These are phyloP conservation scores for Juglanconis juglandina DNA, from an alignment of 2,329 filamentous ascomycete genomes.

Conservation along the genomic window DNA sequence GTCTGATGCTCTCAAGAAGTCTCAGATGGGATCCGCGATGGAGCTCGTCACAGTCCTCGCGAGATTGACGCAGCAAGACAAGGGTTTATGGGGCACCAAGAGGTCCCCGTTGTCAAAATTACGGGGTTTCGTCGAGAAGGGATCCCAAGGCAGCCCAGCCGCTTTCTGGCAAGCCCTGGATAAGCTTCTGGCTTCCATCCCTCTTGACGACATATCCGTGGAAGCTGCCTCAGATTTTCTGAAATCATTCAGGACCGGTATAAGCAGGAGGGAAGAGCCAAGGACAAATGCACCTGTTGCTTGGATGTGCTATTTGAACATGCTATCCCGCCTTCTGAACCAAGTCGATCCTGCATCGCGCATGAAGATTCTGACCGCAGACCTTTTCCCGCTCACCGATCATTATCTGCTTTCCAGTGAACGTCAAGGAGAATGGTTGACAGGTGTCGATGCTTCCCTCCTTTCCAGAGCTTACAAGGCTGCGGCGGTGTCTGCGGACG, in stretches of 20 bases:
- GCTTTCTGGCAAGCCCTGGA: constrained; percentile 71
- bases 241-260: constrained; percentile 65
- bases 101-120: constrained; percentile 56
- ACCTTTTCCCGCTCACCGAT: constrained; percentile 52
- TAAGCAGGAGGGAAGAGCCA: constrained; percentile 72
- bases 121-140: constrained; percentile 71
- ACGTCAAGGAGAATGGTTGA: constrained; percentile 35
- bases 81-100: constrained; percentile 73
- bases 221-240: constrained; percentile 61
- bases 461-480: constrained; percentile 47
- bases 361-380: constrained; percentile 41
- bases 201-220: constrained; percentile 38
- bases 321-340: constrained; percentile 52
- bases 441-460: constrained; percentile 32
- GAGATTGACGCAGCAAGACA: constrained; percentile 60
- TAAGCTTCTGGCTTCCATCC: constrained; percentile 59
- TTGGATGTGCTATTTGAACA: constrained; percentile 72
- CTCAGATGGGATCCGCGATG: constrained; percentile 70
- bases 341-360: constrained; percentile 43
- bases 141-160: constrained; percentile 72
- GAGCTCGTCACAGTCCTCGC: constrained; percentile 68
- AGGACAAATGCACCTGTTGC: constrained; percentile 63
- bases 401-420: constrained; percentile 48
- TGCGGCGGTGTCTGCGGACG: constrained; percentile 37
- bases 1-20: constrained; percentile 67